These are phyloP conservation scores for Geotrichum phurueaensis DNA, from an alignment of 1,139 yeast genomes.

Conservation along the genomic window DNA sequence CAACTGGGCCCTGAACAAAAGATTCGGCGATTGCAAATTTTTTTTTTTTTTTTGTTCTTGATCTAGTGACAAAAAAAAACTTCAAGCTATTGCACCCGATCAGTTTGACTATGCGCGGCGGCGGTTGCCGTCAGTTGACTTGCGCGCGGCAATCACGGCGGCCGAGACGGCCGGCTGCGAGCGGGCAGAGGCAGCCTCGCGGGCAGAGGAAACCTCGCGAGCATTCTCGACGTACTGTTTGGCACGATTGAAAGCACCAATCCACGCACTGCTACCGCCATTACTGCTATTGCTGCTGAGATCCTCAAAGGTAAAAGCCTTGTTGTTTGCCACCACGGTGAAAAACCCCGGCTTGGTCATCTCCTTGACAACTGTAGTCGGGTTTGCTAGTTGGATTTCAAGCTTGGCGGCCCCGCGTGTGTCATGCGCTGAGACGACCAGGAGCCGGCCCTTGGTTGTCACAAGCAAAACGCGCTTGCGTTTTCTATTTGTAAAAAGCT, in stretches of 20 bases:
- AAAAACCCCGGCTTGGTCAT: slow-evolving; percentile 29
- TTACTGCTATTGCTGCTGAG: slow-evolving; percentile 26
- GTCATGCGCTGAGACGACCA: slow-evolving; percentile 18
- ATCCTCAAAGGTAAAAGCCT: slow-evolving; percentile 35
- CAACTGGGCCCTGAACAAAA: too few relatives aligned
- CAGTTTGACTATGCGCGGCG: background rate
- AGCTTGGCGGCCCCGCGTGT: slow-evolving; percentile 2
- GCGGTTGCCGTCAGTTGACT: background rate
- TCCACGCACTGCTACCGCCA: slow-evolving; percentile 34
- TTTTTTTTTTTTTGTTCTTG: too few relatives aligned
- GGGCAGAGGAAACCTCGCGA: slow-evolving; percentile 22
- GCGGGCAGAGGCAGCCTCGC: slow-evolving; percentile 21
- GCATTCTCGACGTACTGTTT: slow-evolving; percentile 27
- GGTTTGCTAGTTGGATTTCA: slow-evolving; percentile 33
- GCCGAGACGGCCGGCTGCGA: slow-evolving; percentile 28
- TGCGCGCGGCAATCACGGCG: slow-evolving; percentile 37
- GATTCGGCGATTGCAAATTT: too few relatives aligned
- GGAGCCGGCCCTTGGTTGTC: slow-evolving; percentile 35
- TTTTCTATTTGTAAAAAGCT: slow-evolving; percentile 30
- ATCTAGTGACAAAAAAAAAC: too few relatives aligned
- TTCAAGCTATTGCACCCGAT: too few relatives aligned
- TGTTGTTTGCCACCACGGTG: slow-evolving; percentile 33
- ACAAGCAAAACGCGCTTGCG: slow-evolving; percentile 33
- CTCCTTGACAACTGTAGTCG: slow-evolving; percentile 33
- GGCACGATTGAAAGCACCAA: slow-evolving; percentile 30